These are phyloP conservation scores for Pseudognaphalium luteoalbum DNA, from an alignment of 129 eudicot genomes.

Conservation along the genomic window DNA sequence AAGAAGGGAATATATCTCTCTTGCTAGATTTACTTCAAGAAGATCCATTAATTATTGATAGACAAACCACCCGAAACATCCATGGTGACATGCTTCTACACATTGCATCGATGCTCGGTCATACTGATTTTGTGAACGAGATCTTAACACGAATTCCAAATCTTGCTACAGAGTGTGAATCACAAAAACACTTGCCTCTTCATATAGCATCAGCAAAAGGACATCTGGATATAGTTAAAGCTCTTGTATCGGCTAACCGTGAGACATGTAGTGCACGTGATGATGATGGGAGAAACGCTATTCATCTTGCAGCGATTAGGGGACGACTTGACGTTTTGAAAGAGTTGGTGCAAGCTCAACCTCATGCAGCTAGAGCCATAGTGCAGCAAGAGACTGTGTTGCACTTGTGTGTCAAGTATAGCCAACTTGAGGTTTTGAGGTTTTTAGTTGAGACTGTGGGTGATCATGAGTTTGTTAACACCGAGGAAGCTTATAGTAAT, in stretches of 20 bases:
- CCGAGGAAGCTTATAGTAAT: conserved; percentile 41
- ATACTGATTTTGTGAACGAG: conserved; percentile 27
- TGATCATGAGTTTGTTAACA: conserved; percentile 33
- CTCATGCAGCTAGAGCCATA: conserved; percentile 41
- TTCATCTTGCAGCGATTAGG: conserved; percentile 57
- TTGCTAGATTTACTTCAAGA: conserved; percentile 35
- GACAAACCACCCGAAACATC: conserved; percentile 15
- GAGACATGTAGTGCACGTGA: conserved; percentile 45
- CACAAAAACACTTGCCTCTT: conserved; percentile 38
- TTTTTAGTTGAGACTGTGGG: conserved; percentile 25
- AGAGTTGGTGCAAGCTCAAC: conserved; percentile 37
- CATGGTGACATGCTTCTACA: conserved; percentile 45
- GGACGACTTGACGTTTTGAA: conserved; percentile 39
- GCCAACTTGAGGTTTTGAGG: conserved; percentile 44
- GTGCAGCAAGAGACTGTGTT: conserved; percentile 36
- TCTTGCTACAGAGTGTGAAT: conserved; percentile 40
- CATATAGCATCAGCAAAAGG: conserved; percentile 63
- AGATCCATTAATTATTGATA: conserved; percentile 45
- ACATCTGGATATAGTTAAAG: conserved; percentile 32
- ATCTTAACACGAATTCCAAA: conserved; percentile 37
- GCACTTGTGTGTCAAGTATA: conserved; percentile 51
- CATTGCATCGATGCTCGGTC: conserved; percentile 45
- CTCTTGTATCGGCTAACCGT: conserved; percentile 4
- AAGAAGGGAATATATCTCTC: conserved; percentile 29
- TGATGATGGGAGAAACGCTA: conserved; percentile 47